Evolutionary conservation across 306 rosid species (phyloP).

Genomic region (Carpinus viminea): DNA sequence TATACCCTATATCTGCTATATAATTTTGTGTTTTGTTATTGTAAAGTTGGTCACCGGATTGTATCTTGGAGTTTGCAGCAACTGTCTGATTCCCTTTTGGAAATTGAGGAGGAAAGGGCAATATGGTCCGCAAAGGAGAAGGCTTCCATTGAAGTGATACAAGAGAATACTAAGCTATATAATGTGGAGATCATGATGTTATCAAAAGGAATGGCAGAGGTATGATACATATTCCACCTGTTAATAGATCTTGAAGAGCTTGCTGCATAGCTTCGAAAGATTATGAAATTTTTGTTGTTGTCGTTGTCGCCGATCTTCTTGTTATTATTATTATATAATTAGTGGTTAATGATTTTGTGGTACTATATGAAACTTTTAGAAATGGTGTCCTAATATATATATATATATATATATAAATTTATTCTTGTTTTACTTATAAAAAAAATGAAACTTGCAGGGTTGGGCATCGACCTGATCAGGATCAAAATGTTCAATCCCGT

Average conservation of each 20-base stretch:
- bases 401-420: too few relatives aligned
- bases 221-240: conserved; percentile 34
- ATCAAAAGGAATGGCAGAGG: conserved; percentile 63
- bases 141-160: conserved; percentile 63
- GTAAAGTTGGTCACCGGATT: conserved; percentile 24
- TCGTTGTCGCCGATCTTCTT: background rate
- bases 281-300: conserved; percentile 1
- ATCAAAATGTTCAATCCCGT: too few relatives aligned
- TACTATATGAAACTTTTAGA: background rate
- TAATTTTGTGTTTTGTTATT: conserved; percentile 15
- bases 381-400: too few relatives aligned
- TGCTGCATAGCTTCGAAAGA: conserved; percentile 9
- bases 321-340: background rate
- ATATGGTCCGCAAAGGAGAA: conserved; percentile 81
- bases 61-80: conserved; percentile 53
- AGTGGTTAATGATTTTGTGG: background rate
- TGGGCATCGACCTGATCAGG: background rate
- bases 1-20: background rate
- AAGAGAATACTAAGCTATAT: conserved; percentile 57
- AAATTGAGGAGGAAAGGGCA: conserved; percentile 91
- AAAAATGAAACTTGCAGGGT: background rate
- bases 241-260: conserved; percentile 21
- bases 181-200: conserved; percentile 42
- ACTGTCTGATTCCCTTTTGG: conserved; percentile 85
- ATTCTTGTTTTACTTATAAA: too few relatives aligned